These are phyloP conservation scores for Wickerhamiella nectarea DNA, from an alignment of 805 yeast genomes.

Conservation along the genomic window DNA sequence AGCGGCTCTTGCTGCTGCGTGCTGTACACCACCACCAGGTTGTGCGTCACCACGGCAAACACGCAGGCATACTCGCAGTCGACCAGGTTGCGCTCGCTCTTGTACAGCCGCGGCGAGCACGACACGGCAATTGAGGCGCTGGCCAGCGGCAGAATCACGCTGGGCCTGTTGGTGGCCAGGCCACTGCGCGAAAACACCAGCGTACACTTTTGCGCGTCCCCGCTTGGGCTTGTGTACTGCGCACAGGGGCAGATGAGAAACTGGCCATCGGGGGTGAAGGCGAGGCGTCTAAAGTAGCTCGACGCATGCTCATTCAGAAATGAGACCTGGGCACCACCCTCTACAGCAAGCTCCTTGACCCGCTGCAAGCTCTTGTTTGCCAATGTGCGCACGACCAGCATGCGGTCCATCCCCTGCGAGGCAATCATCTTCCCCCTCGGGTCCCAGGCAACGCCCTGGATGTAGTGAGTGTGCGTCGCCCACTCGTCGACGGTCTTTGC, in stretches of 20 bases:
- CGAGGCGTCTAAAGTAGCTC: constrained; percentile 75
- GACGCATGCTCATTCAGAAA: constrained; percentile 72
- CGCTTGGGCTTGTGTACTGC: constrained; percentile 11
- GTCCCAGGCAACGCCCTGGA: constrained; percentile 96
- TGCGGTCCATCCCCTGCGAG: constrained; percentile 81
- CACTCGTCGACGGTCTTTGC: constrained; percentile 48
- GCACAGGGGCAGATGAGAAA: constrained; percentile 72
- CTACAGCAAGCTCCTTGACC: background rate
- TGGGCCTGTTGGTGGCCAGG: constrained; percentile 46
- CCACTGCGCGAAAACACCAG: constrained; percentile 66
- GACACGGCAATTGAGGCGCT: constrained; percentile 62
- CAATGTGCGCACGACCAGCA: constrained; percentile 58
- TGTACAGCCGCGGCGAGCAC: constrained; percentile 10
- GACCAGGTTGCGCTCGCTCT: background rate
- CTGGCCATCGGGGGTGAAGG: constrained; percentile 84
- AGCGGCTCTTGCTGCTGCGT: constrained; percentile 58
- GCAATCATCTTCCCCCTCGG: constrained; percentile 65
- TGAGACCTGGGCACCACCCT: background rate
- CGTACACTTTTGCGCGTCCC: constrained; percentile 34
- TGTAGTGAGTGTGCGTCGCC: constrained; percentile 72
- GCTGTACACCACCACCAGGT: constrained; percentile 67
- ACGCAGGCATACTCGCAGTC: constrained; percentile 51
- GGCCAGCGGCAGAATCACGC: constrained; percentile 57
- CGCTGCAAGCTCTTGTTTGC: background rate
- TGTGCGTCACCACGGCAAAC: constrained; percentile 89